These are phyloP conservation scores for Suillus brevipes DNA, from an alignment of 768 basidiomycete genomes.

Conservation along the genomic window DNA sequence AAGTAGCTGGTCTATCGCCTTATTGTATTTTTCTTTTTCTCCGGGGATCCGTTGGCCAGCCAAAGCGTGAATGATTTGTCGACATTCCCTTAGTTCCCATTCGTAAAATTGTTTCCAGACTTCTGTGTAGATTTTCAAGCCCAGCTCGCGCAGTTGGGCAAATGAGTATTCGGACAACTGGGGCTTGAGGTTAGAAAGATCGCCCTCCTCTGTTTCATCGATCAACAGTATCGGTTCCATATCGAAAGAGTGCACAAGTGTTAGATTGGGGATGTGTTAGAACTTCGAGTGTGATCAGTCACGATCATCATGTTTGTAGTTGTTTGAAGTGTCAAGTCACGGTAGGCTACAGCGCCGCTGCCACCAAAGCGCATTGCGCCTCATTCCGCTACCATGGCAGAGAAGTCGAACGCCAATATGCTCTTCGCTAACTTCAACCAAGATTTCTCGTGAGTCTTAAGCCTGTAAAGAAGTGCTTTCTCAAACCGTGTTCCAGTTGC, in stretches of 20 bases:
- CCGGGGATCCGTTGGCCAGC: not conserved
- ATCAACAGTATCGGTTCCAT: constrained; percentile 23
- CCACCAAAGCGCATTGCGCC: not conserved
- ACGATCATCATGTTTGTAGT: not conserved
- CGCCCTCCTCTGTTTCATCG: constrained; percentile 23
- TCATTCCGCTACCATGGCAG: constrained; percentile 33
- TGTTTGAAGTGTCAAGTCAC: not conserved
- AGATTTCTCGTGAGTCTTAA: constrained; percentile 77
- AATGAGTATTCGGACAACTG: constrained; percentile 1
- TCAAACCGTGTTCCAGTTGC: constrained; percentile 49
- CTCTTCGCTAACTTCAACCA: constrained; percentile 97
- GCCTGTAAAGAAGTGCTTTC: not conserved
- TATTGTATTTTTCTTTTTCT: not conserved
- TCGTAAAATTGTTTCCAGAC: constrained; percentile 49
- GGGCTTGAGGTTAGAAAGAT: not conserved
- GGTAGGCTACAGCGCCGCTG: no score
- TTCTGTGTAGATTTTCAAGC: constrained; percentile 32
- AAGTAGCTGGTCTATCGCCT: not conserved
- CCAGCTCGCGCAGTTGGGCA: constrained; percentile 25
- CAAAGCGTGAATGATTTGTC: constrained; percentile 25
- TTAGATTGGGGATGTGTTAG: not conserved
- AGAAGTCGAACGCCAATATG: constrained; percentile 50
- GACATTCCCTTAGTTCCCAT: constrained; percentile 41
- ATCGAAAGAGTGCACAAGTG: not conserved
- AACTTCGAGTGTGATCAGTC: not conserved